phyloP scores from a whole-genome alignment of 768 basidiomycete genomes.

The Pulveroboletus ravenelii region DNA sequence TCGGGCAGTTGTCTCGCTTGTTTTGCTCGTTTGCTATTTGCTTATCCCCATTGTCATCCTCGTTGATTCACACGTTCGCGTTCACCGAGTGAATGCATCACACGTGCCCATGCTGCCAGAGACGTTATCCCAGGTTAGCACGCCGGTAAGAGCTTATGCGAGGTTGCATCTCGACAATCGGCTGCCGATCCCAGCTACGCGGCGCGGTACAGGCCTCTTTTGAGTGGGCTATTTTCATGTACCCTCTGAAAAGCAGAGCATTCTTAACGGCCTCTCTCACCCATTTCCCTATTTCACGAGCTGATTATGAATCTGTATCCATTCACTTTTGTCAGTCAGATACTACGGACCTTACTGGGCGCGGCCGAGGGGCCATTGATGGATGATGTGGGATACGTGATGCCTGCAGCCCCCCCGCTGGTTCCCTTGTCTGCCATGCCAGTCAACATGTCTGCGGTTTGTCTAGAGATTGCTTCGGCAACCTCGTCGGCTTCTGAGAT shows the following conservation, averaged over 20 bases:
- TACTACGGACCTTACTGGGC: constrained; percentile 5
- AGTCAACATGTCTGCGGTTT: constrained; percentile 9
- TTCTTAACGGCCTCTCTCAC: constrained; percentile 4
- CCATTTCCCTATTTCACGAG: constrained; percentile 1
- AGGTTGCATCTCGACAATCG: background rate
- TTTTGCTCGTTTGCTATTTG: constrained; percentile 17
- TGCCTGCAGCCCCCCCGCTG: background rate
- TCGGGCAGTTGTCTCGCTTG: constrained; percentile 17
- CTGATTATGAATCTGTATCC: constrained; percentile 2
- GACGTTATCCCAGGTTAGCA: too few species aligned
- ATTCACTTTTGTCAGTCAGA: background rate
- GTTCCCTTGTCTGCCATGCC: background rate
- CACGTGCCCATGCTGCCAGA: constrained; percentile 9
- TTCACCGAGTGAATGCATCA: constrained; percentile 18
- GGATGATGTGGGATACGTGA: background rate
- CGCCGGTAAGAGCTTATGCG: background rate
- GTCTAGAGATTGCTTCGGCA: constrained; percentile 19
- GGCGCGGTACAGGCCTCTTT: constrained; percentile 5
- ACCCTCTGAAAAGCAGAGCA: constrained; percentile 8
- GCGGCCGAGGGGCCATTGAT: constrained; percentile 8
- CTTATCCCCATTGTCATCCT: constrained; percentile 12
- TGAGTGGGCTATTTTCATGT: constrained; percentile 1
- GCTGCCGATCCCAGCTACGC: constrained; percentile 1
- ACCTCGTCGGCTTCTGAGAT: constrained; percentile 20
- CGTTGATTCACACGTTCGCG: constrained; percentile 10